Conservation (phyloP, 2,329 filamentous ascomycete genomes). For the Cladosporium halotolerans region DNA sequence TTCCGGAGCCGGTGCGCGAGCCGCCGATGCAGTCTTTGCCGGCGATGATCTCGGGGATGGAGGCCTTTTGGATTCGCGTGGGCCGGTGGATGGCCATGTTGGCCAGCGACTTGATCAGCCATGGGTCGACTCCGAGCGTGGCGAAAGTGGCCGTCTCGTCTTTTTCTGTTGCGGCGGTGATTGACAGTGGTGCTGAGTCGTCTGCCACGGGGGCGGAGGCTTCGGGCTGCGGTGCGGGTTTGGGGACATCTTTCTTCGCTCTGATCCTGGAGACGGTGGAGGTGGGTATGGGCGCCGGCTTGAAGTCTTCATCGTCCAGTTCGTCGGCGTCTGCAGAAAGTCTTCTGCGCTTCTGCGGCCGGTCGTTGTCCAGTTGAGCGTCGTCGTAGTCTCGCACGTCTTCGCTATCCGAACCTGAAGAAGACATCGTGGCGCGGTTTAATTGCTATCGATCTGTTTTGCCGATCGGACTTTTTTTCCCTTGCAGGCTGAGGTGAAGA, state of each 20-base stretch:
- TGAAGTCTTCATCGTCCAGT: constrained; percentile 3
- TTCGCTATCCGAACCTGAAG: constrained; percentile 1
- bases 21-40: constrained; percentile 93
- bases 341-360: constrained; percentile 22
- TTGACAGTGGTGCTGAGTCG: constrained; percentile 14
- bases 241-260: constrained; percentile 13
- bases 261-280: constrained; percentile 20
- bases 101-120: constrained; percentile 76
- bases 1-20: constrained; percentile 90
- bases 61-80: constrained; percentile 86
- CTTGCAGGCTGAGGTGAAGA: not conserved
- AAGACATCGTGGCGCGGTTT: not conserved
- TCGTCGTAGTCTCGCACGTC: constrained; percentile 7
- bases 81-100: constrained; percentile 78
- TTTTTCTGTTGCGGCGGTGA: constrained; percentile 24
- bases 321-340: constrained; percentile 15
- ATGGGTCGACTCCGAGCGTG: constrained; percentile 39
- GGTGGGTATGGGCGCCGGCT: constrained; percentile 6
- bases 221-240: not conserved
- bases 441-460: not conserved
- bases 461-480: not conserved
- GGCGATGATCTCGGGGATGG: constrained; percentile 86
- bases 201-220: not conserved
- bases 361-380: constrained; percentile 8
- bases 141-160: constrained; percentile 27